Percentiles rank a stretch among this genome's conserved stretches.
These are phyloP conservation scores for Candida sp. DNA, from an alignment of 1,139 yeast genomes.

Conservation along the genomic window DNA sequence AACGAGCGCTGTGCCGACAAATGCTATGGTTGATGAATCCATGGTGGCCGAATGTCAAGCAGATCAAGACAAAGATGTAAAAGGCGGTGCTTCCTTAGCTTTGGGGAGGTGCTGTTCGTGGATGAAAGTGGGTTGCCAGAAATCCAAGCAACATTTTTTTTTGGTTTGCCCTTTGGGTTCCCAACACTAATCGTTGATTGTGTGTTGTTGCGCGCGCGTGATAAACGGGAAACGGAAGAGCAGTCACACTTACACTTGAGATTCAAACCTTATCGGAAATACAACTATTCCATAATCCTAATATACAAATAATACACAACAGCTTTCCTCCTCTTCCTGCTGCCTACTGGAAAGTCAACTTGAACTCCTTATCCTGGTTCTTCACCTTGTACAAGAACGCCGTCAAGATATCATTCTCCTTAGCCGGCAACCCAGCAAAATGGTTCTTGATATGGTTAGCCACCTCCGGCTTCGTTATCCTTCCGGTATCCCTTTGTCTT, in stretches of 20 bases:
- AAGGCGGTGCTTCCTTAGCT: not conserved
- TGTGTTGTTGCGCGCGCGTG: too few relatives aligned
- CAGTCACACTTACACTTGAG: too few relatives aligned
- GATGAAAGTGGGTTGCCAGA: not conserved
- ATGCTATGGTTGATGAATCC: conserved; percentile 59
- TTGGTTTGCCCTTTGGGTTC: not conserved
- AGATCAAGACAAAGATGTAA: not conserved
- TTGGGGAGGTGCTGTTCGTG: too few relatives aligned
- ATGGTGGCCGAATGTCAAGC: conserved; percentile 22
- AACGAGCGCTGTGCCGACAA: conserved; percentile 50
- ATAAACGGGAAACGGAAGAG: too few relatives aligned
- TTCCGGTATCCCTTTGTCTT: conserved; percentile 18
- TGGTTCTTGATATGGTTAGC: conserved; percentile 65
- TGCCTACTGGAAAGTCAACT: conserved; percentile 30
- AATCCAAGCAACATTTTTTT: not conserved
- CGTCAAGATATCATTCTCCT: conserved; percentile 80
- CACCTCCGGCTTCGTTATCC: conserved; percentile 57
- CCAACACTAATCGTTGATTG: not conserved
- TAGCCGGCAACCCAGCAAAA: conserved; percentile 60
- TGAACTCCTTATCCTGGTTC: conserved; percentile 59
- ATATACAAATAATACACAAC: not conserved
- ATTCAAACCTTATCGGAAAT: not conserved
- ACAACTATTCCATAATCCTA: not conserved
- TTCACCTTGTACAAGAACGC: conserved; percentile 78
- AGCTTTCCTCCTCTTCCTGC: not conserved